Percentiles rank a stretch among this genome's conserved stretches.
These are phyloP conservation scores for Rhodotorula toruloides DNA, from an alignment of 768 basidiomycete genomes.

Conservation along the genomic window DNA sequence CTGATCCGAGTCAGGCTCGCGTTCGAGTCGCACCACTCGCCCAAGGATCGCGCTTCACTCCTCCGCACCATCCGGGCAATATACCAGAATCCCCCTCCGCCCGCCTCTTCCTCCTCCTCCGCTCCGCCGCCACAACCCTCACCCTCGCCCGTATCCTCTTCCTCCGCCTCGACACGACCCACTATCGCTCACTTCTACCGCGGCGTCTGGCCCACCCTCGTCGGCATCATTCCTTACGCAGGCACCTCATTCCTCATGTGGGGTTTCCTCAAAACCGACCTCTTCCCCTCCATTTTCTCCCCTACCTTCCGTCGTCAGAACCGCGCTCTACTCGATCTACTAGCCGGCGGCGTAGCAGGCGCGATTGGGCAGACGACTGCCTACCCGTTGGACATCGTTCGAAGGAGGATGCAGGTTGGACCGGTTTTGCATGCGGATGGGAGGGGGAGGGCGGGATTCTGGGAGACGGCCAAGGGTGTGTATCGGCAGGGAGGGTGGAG, in stretches of 20 bases:
- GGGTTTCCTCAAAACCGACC: conserved; percentile 57
- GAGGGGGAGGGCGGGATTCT: conserved; percentile 59
- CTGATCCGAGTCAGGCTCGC: conserved; percentile 93
- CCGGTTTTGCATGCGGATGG: conserved; percentile 67
- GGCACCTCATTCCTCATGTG: conserved; percentile 91
- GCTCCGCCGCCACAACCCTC: conserved; percentile 36
- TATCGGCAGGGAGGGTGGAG: conserved; percentile 67
- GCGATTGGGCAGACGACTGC: conserved; percentile 78
- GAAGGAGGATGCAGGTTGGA: conserved; percentile 91
- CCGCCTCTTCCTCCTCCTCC: conserved; percentile 31
- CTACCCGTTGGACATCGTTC: conserved; percentile 90
- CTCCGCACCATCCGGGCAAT: conserved; percentile 54
- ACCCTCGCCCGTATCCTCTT: conserved; percentile 35
- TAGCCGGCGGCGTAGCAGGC: conserved; percentile 79
- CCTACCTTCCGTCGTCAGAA: conserved; percentile 20
- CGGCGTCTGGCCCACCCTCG: conserved; percentile 86
- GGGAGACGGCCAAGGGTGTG: conserved; percentile 66
- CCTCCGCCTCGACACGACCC: conserved; percentile 48
- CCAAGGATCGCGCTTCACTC: conserved; percentile 52
- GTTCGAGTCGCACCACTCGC: conserved; percentile 63
- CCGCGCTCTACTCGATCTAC: conserved; percentile 61
- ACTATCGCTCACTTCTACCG: conserved; percentile 89
- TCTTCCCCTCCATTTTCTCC: conserved; percentile 55
- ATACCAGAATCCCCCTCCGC: conserved; percentile 51
- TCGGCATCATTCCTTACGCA: conserved; percentile 92